phyloP scores from a whole-genome alignment of 176 grass and related monocot genomes.

The Phyllostachys edulis region DNA sequence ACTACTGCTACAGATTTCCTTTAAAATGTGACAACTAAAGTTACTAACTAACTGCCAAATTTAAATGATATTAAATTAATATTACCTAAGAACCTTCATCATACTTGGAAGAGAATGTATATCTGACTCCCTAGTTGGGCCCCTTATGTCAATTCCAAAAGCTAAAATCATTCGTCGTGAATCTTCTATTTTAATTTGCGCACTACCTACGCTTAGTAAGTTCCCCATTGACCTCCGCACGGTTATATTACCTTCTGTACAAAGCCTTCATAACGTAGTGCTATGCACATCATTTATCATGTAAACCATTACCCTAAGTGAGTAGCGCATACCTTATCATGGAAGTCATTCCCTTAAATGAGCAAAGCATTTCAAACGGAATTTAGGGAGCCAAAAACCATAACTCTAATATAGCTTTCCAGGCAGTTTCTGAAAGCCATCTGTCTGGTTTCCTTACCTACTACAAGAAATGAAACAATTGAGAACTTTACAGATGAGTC shows the following conservation, averaged over 20 bases:
- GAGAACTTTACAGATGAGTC: conserved; percentile 19
- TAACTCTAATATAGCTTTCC: background rate
- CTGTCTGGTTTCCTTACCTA: conserved; percentile 20
- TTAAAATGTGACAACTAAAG: background rate
- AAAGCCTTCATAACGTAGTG: conserved; percentile 16
- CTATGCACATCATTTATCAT: conserved; percentile 22
- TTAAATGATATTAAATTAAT: background rate
- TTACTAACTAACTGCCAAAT: background rate
- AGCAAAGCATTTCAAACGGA: conserved; percentile 26
- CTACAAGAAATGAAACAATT: conserved; percentile 25
- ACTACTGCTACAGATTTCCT: background rate
- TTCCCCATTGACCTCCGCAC: conserved; percentile 32
- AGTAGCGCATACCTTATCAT: conserved; percentile 15
- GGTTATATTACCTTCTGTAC: conserved; percentile 18
- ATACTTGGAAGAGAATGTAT: conserved; percentile 1
- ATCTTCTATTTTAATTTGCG: background rate
- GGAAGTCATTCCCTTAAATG: conserved; percentile 31
- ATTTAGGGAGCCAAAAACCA: background rate
- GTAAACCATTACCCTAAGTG: conserved; percentile 1
- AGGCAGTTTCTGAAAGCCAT: conserved; percentile 9
- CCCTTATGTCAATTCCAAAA: background rate
- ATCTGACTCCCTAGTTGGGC: conserved; percentile 22
- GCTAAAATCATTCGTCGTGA: background rate
- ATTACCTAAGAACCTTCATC: background rate
- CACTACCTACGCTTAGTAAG: conserved; percentile 44